Percentiles rank a stretch among this genome's conserved stretches.
Evolutionary conservation across 805 yeast species (phyloP).

Genomic region (Wickerhamomyces sydowiorum): DNA sequence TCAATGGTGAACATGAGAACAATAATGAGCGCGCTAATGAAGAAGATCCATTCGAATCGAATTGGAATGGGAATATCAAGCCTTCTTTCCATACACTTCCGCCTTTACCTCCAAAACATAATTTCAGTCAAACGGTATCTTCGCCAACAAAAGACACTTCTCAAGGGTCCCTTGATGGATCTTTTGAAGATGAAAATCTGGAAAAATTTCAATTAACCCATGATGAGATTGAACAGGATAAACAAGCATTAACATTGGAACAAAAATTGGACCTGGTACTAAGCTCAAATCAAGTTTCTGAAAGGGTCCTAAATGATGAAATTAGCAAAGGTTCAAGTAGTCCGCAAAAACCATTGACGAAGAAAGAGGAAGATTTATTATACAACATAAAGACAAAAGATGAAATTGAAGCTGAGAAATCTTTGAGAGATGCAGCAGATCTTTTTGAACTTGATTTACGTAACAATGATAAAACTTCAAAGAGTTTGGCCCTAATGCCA

Average conservation of each 20-base stretch:
- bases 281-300: slow-evolving; percentile 18
- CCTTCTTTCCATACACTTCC: slow-evolving; percentile 29
- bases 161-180: slow-evolving; percentile 18
- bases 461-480: slow-evolving; percentile 21
- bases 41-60: slow-evolving; percentile 16
- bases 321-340: slow-evolving; percentile 19
- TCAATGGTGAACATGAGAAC: slow-evolving; percentile 5
- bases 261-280: slow-evolving; percentile 41
- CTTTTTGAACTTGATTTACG: slow-evolving; percentile 28
- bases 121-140: not conserved
- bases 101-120: slow-evolving; percentile 29
- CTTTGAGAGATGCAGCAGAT: slow-evolving; percentile 24
- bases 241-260: slow-evolving; percentile 28
- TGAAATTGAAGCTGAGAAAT: slow-evolving; percentile 21
- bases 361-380: slow-evolving; percentile 19
- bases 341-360: slow-evolving; percentile 12
- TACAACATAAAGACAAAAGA: slow-evolving; percentile 15
- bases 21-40: slow-evolving; percentile 3
- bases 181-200: slow-evolving; percentile 19
- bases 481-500: slow-evolving; percentile 20
- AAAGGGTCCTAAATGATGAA: slow-evolving; percentile 19
- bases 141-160: slow-evolving; percentile 8
- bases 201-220: slow-evolving; percentile 23
- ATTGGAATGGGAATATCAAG: slow-evolving; percentile 20
- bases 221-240: slow-evolving; percentile 16